phyloP scores from a whole-genome alignment of 164 flowering plant species.

The Liquidambar formosana region DNA sequence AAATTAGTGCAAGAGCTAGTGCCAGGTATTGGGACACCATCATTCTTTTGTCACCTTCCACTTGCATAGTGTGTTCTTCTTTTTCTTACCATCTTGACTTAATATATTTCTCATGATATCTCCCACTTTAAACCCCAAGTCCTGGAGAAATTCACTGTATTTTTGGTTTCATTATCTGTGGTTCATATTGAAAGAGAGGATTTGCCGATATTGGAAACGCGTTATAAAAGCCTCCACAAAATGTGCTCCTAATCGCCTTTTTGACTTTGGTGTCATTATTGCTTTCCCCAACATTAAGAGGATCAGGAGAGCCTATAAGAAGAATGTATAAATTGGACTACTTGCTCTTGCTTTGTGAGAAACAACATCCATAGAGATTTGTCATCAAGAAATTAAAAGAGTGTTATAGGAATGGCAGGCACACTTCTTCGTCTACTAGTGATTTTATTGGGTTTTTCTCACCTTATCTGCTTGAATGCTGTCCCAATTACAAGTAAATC shows the following conservation, averaged over 20 bases:
- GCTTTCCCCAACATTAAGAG: neutral
- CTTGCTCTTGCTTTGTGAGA: conserved; percentile 7
- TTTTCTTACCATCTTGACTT: conserved; percentile 11
- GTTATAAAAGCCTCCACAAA: conserved; percentile 8
- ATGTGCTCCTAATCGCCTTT: conserved; percentile 18
- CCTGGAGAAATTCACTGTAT: neutral
- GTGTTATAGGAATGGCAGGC: conserved; percentile 26
- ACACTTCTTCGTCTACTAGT: conserved; percentile 28
- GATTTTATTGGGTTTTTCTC: conserved; percentile 30
- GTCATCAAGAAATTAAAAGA: neutral
- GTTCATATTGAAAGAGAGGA: conserved; percentile 4
- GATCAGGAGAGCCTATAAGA: conserved; percentile 5
- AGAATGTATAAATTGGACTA: conserved; percentile 21
- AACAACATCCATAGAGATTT: neutral
- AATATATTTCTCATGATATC: conserved; percentile 7
- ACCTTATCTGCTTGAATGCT: conserved; percentile 33
- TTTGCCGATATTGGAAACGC: neutral
- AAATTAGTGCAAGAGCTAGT: conserved; percentile 12
- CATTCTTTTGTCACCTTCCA: conserved; percentile 25
- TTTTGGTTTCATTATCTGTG: conserved; percentile 6
- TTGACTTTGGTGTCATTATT: conserved; percentile 18
- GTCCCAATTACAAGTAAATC: conserved; percentile 46
- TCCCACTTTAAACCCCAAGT: neutral
- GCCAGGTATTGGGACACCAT: neutral
- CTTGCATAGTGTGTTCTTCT: conserved; percentile 18